Evolutionary conservation across 306 rosid species (phyloP), one percentile per base, ranked within the genome.

Genomic region (Sesbania bispinosa): DNA sequence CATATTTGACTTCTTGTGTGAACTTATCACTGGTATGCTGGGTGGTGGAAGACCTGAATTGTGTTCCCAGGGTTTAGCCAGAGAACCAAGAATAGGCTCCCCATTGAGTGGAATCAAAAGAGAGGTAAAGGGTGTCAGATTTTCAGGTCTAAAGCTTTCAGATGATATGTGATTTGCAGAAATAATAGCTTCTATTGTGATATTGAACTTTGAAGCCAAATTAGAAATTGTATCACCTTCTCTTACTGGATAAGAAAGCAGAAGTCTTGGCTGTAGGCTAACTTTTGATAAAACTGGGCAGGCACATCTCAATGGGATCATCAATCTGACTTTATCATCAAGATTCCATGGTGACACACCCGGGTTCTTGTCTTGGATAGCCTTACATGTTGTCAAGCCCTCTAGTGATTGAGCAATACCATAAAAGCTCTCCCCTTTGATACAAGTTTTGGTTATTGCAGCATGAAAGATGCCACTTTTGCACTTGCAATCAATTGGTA

Each of bases 401-500:
- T 85, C 95, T 5, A 94, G 68, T 10, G 98, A 83, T 33, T 85
- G 61, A 71, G 88, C 82, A 79, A 90, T 90, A 61, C 23, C 84
- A 67, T 73, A 71, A 59, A 94, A 87, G 79, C 80, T 90, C 83
- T 90, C 97, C 0, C 97, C 97, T 60, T 82, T 77, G 27, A 72
- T 69, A 47, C 82, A 24, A 3, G 71, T 87, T 75, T 82, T 94
- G 7, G 83, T 85, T 9, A 89, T 20, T 5, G 79, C 87, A 38
- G 94, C 92, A n/a, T 20, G 60, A 52, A 77, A 93, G 73, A 79
- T 53, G 8, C 89, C 84, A 24, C 65, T 73, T 38, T 43, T 85
- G 86, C 96, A 94, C 6, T 74, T 81, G 58, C 98, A 93, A 18
- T 85, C 73, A 69, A 94, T 87, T 19, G 96, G 98, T 54, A 94